Conservation (phyloP, 345 rosid species). For the Atalantia buxifolia region DNA sequence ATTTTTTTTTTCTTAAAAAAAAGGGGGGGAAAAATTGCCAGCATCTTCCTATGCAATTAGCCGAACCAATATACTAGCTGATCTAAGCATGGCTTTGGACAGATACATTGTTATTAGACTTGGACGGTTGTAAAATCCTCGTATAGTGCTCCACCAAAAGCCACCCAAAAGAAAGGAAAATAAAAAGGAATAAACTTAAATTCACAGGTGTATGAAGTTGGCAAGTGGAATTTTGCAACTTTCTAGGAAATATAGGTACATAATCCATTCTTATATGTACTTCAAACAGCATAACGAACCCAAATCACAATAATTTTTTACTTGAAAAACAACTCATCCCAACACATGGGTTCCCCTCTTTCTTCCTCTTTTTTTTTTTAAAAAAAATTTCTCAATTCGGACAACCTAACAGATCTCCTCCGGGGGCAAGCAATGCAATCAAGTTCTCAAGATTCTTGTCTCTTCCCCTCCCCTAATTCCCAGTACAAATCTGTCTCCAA, state of each 20-base stretch:
- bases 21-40: neutral
- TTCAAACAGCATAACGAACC: neutral
- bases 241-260: slow-evolving; percentile 4
- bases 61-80: neutral
- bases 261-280: slow-evolving; percentile 3
- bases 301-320: neutral
- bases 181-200: neutral
- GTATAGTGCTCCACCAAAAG: neutral
- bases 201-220: neutral
- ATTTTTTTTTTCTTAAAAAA: too few relatives aligned
- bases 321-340: neutral
- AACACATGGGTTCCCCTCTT: slow-evolving; percentile 10
- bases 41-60: neutral
- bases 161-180: neutral
- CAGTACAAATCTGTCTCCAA: neutral
- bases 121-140: neutral
- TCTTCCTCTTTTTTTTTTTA: neutral
- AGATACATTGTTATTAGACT: neutral
- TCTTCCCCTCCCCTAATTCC: slow-evolving; percentile 5
- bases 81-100: neutral
- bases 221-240: slow-evolving; percentile 8
- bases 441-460: slow-evolving; percentile 28
- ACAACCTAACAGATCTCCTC: neutral
- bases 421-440: slow-evolving; percentile 13
- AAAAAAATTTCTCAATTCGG: neutral